Evolutionary conservation across 75 land plant genomes (phyloP), one percentile per base, ranked within the genome.

Genomic region (Gnetum montanum): DNA sequence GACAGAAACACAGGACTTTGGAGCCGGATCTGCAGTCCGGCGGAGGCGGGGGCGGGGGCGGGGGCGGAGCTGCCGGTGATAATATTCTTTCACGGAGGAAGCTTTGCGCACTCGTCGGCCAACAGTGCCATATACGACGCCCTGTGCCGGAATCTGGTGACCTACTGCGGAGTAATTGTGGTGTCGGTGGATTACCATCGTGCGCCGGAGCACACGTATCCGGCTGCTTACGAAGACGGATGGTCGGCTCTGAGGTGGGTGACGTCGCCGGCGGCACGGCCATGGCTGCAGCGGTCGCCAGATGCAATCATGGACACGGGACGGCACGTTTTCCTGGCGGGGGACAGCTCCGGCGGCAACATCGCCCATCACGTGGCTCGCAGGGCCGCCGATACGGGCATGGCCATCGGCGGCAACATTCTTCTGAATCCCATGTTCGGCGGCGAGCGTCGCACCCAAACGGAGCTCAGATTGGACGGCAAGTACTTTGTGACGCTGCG

Each of bases 341-440:
- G 97, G 0, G 97, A 92, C 45, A 92, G 97, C 57, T 81, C 93
- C 7, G 97, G 97, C 15, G 97, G 90, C 33, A 92, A 92, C 59
- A 92, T 92, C 4, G 90, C 66, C 12, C 95, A 92, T 66, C 86
- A 88, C 62, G 95, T 92, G 11, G 86, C 84, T 0, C 52, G 61
- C 5, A 57, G 67, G 26, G 89, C 86, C 0, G 76, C 63, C 0
- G 78, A 70, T 35, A 49, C 62, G 0, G 83, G 68, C 0, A 47
- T 88, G 6, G 57, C 76, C 5, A 49, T 88, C 6, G 18, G 61
- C 7, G 97, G 90, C 0, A 67, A 77, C 49, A 71, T 92, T 7
- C 68, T 88, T 22, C 65, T 92, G n/a, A 78, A 83, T 36, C 71
- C 95, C 2, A 78, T 88, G 86, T 92, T 92, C 49, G 95, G 97